Evolutionary conservation across 108 stramenopile species (phyloP).

Genomic region (Skeletonema costatum): DNA sequence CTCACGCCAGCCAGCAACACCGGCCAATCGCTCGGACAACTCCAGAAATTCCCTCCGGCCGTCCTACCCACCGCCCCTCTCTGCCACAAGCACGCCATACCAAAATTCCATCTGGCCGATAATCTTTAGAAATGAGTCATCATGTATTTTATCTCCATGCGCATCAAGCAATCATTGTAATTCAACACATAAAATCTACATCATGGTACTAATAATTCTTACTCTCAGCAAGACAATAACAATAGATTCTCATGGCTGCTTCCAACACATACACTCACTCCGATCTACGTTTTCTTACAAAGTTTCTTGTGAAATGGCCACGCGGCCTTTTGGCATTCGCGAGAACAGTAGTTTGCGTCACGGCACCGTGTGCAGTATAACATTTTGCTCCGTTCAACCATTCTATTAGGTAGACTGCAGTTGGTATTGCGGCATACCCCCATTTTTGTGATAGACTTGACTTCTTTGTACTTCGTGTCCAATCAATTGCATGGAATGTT

Average conservation of each 20-base stretch:
- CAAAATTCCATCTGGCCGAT: constrained; percentile 61
- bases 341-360: background rate
- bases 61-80: background rate
- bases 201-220: too few relatives aligned
- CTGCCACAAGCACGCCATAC: constrained; percentile 12
- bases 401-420: too few relatives aligned
- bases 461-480: background rate
- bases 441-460: background rate
- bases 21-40: constrained; percentile 28
- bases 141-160: constrained; percentile 33
- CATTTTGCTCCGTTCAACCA: too few relatives aligned
- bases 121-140: constrained; percentile 59
- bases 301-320: background rate
- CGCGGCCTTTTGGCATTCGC: background rate
- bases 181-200: too few relatives aligned
- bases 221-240: too few relatives aligned
- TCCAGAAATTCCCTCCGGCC: constrained; percentile 30
- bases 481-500: background rate
- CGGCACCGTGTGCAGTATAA: background rate
- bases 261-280: too few relatives aligned
- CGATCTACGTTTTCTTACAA: too few relatives aligned
- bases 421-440: background rate
- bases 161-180: too few relatives aligned
- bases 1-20: constrained; percentile 38
- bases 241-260: too few relatives aligned